phyloP scores from a whole-genome alignment of 2,329 filamentous ascomycete species.

The Lecanosticta acicola region DNA sequence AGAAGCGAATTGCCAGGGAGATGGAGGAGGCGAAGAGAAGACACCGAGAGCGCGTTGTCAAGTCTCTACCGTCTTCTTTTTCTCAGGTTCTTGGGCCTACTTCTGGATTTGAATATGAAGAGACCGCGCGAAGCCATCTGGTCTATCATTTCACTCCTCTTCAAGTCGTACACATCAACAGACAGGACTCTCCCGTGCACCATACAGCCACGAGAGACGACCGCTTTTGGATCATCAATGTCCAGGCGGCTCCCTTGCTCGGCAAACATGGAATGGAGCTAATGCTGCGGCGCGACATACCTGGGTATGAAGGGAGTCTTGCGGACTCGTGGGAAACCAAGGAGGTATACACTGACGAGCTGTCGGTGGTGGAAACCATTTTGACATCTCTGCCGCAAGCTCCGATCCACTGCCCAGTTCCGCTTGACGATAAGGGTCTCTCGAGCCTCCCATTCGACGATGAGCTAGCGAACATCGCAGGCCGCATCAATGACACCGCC shows the following conservation, averaged over 20 bases:
- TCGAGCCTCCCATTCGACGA: conserved; percentile 13
- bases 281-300: conserved; percentile 19
- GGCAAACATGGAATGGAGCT: conserved; percentile 27
- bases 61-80: conserved; percentile 22
- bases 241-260: conserved; percentile 29
- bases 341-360: conserved; percentile 11
- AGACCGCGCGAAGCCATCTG: conserved; percentile 11
- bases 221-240: conserved; percentile 26
- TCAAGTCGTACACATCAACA: conserved; percentile 18
- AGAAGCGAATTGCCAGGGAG: conserved; percentile 14
- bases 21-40: conserved; percentile 19
- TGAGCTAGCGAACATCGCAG: conserved; percentile 7
- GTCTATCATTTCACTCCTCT: conserved; percentile 24
- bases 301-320: conserved; percentile 20
- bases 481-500: conserved; percentile 8
- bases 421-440: conserved; percentile 7
- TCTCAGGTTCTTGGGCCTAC: conserved; percentile 19
- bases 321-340: conserved; percentile 22
- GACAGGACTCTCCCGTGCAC: conserved; percentile 8
- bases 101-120: conserved; percentile 12
- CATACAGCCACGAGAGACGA: conserved; percentile 10
- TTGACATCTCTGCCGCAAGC: conserved; percentile 11
- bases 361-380: conserved; percentile 10
- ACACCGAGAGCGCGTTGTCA: conserved; percentile 20
- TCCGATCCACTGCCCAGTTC: conserved; percentile 2